Conservation (phyloP, 352 stramenopile genomes). For the Aphanomyces astaci region DNA sequence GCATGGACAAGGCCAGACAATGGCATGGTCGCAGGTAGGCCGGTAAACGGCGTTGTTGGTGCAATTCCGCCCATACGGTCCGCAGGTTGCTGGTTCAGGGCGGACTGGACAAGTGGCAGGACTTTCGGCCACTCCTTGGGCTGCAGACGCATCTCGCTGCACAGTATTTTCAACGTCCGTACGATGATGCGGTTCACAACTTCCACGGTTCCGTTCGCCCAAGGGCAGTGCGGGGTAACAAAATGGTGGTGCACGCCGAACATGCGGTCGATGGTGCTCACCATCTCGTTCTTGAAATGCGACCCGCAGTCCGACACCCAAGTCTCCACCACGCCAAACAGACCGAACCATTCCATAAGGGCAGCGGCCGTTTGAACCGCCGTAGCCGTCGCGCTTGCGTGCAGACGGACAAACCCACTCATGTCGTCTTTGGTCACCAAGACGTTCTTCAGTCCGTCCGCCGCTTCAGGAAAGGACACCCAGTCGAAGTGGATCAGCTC, state of each 20-base stretch:
- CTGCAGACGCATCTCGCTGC: background rate
- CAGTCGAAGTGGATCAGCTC: constrained; percentile 36
- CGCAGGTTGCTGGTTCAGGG: constrained; percentile 5
- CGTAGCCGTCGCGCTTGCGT: constrained; percentile 16
- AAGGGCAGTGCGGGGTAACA: constrained; percentile 27
- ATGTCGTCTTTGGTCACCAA: constrained; percentile 33
- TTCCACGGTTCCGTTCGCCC: constrained; percentile 31
- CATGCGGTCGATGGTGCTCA: constrained; percentile 7
- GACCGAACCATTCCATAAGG: constrained; percentile 30
- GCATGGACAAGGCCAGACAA: constrained; percentile 4
- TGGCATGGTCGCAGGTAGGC: background rate
- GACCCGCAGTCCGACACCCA: constrained; percentile 30
- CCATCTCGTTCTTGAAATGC: constrained; percentile 30
- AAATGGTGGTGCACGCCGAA: constrained; percentile 28
- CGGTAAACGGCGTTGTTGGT: constrained; percentile 10
- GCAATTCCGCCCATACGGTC: constrained; percentile 6
- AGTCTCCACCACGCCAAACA: constrained; percentile 21
- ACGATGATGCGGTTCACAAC: constrained; percentile 31
- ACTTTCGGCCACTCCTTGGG: background rate
- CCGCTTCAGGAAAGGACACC: constrained; percentile 22
- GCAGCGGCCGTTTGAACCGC: background rate
- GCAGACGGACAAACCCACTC: constrained; percentile 18
- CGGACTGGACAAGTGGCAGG: constrained; percentile 6
- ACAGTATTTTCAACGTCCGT: constrained; percentile 1
- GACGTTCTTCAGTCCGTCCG: constrained; percentile 24